Conservation (phyloP, 345 rosid genomes). For the Eucalyptus cloeziana region DNA sequence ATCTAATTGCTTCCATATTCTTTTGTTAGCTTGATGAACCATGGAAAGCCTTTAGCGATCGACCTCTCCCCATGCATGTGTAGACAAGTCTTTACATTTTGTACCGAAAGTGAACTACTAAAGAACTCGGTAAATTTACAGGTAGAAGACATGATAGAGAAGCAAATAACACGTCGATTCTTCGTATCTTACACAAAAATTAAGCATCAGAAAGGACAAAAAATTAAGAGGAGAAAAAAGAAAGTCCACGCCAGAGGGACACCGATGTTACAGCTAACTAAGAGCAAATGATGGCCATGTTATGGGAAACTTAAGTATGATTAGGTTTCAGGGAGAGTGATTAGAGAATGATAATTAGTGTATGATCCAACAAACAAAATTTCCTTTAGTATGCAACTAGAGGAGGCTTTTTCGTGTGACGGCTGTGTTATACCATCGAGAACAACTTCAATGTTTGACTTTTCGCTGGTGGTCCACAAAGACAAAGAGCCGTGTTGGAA, state of each 20-base stretch:
- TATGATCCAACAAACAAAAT: neutral
- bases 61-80: neutral
- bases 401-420: neutral
- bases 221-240: neutral
- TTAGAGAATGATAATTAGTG: neutral
- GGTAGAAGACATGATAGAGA: neutral
- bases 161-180: neutral
- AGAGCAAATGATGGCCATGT: neutral
- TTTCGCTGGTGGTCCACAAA: neutral
- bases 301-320: neutral
- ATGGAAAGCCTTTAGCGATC: neutral
- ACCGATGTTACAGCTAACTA: neutral
- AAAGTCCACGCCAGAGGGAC: neutral
- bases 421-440: neutral
- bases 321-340: neutral
- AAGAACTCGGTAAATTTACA: neutral
- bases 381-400: neutral
- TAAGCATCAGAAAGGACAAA: neutral
- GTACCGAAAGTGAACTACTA: neutral
- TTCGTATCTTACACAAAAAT: neutral
- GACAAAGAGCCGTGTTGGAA: neutral
- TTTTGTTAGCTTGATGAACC: neutral
- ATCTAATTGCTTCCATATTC: neutral
- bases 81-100: neutral
- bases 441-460: neutral